Conservation (phyloP, 371 early-diverging fungal genomes). For the Haplosporangium sp. region DNA sequence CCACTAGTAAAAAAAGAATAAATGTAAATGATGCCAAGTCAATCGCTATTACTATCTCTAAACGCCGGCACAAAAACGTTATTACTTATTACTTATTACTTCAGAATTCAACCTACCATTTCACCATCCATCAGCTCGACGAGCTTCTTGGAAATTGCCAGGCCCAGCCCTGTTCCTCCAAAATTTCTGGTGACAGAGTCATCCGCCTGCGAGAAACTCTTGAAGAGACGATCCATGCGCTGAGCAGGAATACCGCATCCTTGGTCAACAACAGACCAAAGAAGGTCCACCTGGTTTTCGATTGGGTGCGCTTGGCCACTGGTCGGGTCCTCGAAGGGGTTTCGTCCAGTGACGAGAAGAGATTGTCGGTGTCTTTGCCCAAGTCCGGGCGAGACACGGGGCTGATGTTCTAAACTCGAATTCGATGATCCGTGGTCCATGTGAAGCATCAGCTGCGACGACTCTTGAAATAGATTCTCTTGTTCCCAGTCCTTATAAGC, state of each 20-base stretch:
- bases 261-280: conserved; percentile 62
- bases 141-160: conserved; percentile 66
- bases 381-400: not conserved
- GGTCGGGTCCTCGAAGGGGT: conserved; percentile 15
- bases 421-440: conserved; percentile 7
- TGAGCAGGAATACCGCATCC: conserved; percentile 72
- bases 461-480: conserved; percentile 14
- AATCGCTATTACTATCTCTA: not conserved
- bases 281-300: conserved; percentile 21
- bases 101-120: conserved; percentile 29
- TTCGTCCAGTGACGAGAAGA: conserved; percentile 7
- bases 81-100: too few species aligned
- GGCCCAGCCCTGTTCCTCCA: conserved; percentile 68
- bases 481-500: conserved; percentile 24
- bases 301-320: not conserved
- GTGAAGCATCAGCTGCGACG: conserved; percentile 22
- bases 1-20: conserved; percentile 20
- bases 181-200: conserved; percentile 64
- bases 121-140: conserved; percentile 71
- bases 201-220: conserved; percentile 73
- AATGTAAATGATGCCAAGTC: not conserved
- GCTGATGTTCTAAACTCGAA: conserved; percentile 2
- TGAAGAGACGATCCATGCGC: conserved; percentile 64
- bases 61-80: too few species aligned
- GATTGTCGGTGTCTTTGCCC: conserved; percentile 20